Evolutionary conservation across 495 filamentous ascomycete species (phyloP), one percentile per base, ranked within the genome.

Genomic region (Talaromyces thailandensis): DNA sequence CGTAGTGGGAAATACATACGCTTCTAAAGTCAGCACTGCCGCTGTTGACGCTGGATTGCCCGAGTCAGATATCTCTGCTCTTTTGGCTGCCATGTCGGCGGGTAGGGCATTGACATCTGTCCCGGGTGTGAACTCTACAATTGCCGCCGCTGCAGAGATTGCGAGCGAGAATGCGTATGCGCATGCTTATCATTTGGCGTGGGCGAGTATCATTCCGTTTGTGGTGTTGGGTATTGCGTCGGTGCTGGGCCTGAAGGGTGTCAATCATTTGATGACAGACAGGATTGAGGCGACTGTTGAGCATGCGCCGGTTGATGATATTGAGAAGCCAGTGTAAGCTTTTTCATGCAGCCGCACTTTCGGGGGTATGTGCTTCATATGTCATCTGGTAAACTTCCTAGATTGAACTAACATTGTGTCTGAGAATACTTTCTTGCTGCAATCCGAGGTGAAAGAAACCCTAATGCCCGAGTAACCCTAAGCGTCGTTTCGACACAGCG

Each of bases 201-300:
- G 82, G 82, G 66, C 75, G 28, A 78, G 74, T 45, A 71, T 84
- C 14, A 76, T 82, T 51, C 81, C 81, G 1, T 84, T 84, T 65
- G 78, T 82, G 7, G 76, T 81, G 7, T 64, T 84, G 16, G 81
- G 78, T 6, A 63, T 79, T 3, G 68, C 80, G 3, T 71, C 74
- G 2, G 75, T 83, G 3, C 70, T 66, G 21, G 70, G 75, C 48
- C 62, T 82, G 61, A 78, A 76, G 60, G 78, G 79, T 11, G 80
- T 84, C 0, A 75, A 71, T 59, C 77, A 79, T 35, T 62, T 81
- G 50, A 81, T 79, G 78, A 81, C 76, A 12, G 78, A 81, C 64
- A 73, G 76, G 66, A 70, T 81, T 9, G 76, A 79, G 61, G 78
- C 78, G 62, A 81, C 76, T 8, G 76, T 79, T 23, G 78, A 81